phyloP scores from a whole-genome alignment of 176 grass and related monocot species.

The Miscanthus lutarioriparius region DNA sequence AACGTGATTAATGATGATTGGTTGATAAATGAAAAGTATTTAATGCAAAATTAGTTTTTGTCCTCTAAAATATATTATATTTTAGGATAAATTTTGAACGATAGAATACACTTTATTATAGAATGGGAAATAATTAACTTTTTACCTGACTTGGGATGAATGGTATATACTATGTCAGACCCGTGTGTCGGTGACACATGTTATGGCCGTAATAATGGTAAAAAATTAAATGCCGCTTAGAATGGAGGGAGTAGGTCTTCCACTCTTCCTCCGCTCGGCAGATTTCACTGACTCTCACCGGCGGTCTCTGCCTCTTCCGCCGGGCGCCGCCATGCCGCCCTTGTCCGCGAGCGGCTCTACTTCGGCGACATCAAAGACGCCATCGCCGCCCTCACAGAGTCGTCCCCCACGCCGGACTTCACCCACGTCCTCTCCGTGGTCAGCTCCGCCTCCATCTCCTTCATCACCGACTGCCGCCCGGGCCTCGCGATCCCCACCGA shows the following conservation, averaged over 20 bases:
- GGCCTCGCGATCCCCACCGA: conserved; percentile 42
- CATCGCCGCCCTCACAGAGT: conserved; percentile 43
- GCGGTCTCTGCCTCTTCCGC: background rate
- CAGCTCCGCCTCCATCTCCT: conserved; percentile 73
- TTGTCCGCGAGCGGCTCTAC: conserved; percentile 68
- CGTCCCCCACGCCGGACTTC: conserved; percentile 4
- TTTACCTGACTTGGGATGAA: no score
- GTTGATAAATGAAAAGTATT: no score
- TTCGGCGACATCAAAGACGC: conserved; percentile 75
- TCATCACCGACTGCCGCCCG: conserved; percentile 63
- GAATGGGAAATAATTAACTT: no score
- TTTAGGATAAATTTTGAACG: no score
- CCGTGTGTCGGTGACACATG: no score
- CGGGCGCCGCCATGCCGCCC: conserved; percentile 50
- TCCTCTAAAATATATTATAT: no score
- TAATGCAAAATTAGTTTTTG: no score
- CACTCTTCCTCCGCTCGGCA: background rate
- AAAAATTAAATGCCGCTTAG: no score
- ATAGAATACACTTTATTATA: no score
- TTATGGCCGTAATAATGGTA: no score
- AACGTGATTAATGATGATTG: no score
- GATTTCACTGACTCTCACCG: background rate
- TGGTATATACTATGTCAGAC: no score
- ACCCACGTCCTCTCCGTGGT: conserved; percentile 60
- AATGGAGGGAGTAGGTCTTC: background rate